Conservation (phyloP, 1,284 basidiomycete species). For the Rhodofomes roseus region DNA sequence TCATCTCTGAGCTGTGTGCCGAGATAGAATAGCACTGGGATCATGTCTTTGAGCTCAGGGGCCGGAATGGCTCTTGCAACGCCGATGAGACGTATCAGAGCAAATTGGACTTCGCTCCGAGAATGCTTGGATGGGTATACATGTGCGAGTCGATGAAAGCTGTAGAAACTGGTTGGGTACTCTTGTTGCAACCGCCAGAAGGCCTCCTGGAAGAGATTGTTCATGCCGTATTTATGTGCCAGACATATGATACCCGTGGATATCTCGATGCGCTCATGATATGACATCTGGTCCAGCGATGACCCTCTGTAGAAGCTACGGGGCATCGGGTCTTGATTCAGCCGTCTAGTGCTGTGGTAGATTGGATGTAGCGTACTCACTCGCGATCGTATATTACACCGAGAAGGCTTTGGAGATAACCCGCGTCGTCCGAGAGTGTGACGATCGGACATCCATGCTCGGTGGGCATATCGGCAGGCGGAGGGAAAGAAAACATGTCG, state of each 20-base stretch:
- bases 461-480: slow-evolving; percentile 1
- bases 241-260: slow-evolving; percentile 11
- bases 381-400: neutral
- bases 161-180: neutral
- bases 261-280: slow-evolving; percentile 3
- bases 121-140: too few species aligned
- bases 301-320: neutral
- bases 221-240: slow-evolving; percentile 19
- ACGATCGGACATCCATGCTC: slow-evolving; percentile 9
- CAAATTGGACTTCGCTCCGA: too few species aligned
- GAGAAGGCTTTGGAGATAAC: neutral
- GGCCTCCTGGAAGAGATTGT: neutral
- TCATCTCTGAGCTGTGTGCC: too few species aligned
- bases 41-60: too few species aligned
- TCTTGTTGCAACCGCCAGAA: neutral
- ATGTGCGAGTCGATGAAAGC: too few species aligned
- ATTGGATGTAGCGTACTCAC: neutral
- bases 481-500: slow-evolving; percentile 18
- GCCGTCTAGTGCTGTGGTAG: too few species aligned
- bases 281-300: slow-evolving; percentile 3
- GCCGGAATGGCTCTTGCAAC: too few species aligned
- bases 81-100: too few species aligned
- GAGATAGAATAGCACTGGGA: too few species aligned
- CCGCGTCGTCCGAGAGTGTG: neutral
- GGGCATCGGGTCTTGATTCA: neutral